Percentiles rank a stretch among this genome's conserved stretches.
phyloP scores from a whole-genome alignment of 2,329 filamentous ascomycete genomes.

The Scleromitrula shiraiana region DNA sequence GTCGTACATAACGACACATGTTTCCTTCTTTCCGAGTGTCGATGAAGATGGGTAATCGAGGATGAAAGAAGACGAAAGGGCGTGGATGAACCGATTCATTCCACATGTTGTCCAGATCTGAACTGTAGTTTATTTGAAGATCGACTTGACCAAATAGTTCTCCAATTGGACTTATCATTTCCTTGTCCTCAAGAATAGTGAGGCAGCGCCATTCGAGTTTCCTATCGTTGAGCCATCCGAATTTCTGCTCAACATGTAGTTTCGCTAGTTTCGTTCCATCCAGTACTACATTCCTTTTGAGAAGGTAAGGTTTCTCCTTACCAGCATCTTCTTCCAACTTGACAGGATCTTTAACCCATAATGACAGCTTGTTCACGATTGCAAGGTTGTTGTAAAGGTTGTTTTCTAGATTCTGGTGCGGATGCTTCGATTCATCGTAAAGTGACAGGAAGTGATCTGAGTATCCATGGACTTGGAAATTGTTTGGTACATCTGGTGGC shows the following conservation, averaged over 20 bases:
- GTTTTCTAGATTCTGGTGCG: constrained; percentile 52
- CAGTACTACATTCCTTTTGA: constrained; percentile 30
- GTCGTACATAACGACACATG: constrained; percentile 75
- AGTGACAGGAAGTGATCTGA: constrained; percentile 68
- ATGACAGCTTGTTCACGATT: constrained; percentile 65
- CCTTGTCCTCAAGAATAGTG: constrained; percentile 35
- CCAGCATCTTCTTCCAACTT: constrained; percentile 61
- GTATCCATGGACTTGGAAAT: constrained; percentile 60
- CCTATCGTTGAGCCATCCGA: constrained; percentile 25
- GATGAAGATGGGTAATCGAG: constrained; percentile 81
- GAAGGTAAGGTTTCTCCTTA: constrained; percentile 57
- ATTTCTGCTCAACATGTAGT: constrained; percentile 24
- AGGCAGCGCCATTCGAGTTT: constrained; percentile 66
- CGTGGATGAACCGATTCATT: constrained; percentile 54
- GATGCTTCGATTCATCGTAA: constrained; percentile 57
- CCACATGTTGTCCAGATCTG: constrained; percentile 59
- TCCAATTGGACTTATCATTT: constrained; percentile 37
- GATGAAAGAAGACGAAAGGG: constrained; percentile 82
- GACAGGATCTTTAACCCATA: constrained; percentile 70
- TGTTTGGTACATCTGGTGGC: constrained; percentile 55
- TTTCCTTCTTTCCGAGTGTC: constrained; percentile 86
- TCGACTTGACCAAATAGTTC: constrained; percentile 75
- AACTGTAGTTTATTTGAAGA: constrained; percentile 64
- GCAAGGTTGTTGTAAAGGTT: constrained; percentile 73
- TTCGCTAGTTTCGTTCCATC: constrained; percentile 25